Evolutionary conservation across 176 grass and related monocot species (phyloP).

Genomic region (Carex cristatella): DNA sequence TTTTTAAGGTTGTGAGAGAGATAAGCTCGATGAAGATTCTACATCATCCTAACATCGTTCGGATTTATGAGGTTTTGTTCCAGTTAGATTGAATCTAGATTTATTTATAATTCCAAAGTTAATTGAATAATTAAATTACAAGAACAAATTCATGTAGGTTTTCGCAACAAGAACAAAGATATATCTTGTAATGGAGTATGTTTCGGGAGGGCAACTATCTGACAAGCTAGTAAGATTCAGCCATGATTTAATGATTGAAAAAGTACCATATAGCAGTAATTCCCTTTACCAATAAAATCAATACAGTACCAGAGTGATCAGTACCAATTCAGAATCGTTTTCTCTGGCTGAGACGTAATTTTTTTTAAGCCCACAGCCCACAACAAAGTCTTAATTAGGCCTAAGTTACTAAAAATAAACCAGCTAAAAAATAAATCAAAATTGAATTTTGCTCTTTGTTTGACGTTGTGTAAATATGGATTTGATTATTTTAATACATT

Average conservation of each 20-base stretch:
- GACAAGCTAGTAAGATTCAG: slow-evolving; percentile 54
- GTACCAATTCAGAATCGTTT: background rate
- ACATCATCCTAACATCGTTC: slow-evolving; percentile 65
- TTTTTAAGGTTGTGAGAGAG: slow-evolving; percentile 52
- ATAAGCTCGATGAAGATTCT: slow-evolving; percentile 67
- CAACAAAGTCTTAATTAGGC: background rate
- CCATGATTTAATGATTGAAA: background rate
- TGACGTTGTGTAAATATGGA: background rate
- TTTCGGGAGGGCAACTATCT: slow-evolving; percentile 57
- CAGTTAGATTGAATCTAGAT: background rate
- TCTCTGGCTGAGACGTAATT: background rate
- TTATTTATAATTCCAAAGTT: background rate
- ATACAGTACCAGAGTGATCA: background rate
- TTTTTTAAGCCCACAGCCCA: too few relatives aligned
- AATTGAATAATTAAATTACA: background rate
- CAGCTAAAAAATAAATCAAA: background rate
- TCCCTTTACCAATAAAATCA: background rate
- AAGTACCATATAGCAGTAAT: background rate
- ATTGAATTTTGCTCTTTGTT: too few relatives aligned
- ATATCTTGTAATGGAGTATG: slow-evolving; percentile 82
- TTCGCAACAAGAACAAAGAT: slow-evolving; percentile 65
- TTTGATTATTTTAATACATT: background rate
- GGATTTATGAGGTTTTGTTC: slow-evolving; percentile 51
- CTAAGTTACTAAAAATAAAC: background rate
- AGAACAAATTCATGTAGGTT: slow-evolving; percentile 28